Evolutionary conservation across 2,329 filamentous ascomycete species (phyloP), one percentile per base, ranked within the genome.

Genomic region (Curvularia lunata): DNA sequence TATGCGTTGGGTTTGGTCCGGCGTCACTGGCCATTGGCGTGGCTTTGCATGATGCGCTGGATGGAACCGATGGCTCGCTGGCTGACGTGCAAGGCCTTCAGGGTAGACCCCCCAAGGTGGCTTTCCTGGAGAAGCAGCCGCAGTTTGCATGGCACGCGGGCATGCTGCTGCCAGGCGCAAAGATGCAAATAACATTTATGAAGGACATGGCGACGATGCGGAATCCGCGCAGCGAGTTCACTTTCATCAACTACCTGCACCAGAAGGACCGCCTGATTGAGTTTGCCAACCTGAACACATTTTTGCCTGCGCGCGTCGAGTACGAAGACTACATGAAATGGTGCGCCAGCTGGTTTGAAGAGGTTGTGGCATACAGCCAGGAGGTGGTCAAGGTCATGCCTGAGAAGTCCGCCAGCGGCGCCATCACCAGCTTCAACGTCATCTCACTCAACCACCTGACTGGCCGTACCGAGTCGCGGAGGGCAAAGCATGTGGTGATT

Each of bases 171-270:
- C 91, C 92, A 0, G 93, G 92, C 5, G 91, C 93, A 51, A 92
- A 90, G 79, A 98, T 98, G 94, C 94, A 98, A 75, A 98, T 98
- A 68, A 96, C 91, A 9, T 98, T 97, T 81, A 85, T 98, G 80
- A 98, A 98, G 80, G 94, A 98, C 74, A 86, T 98, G 76, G 94
- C 94, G 3, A 95, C 91, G 3, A 83, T 97, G 66, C 86, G 94
- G 56, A 88, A 98, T 74, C 94, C 94, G 7, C 86, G 90, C 63
- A 96, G 91, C 65, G 85, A 92, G 70, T 98, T 98, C 78, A 98
- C 94, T 13, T 98, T 97, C 79, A 82, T 97, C 73, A 97, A 97
- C 79, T 98, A 98, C 76, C 85, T 98, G 12, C 90, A 96, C 79
- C 79, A 85, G 67, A 89, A 96, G 68, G 84, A 84, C 54, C 85